Evolutionary conservation across 805 yeast genomes (phyloP), one percentile per base, ranked within the genome.

Genomic region (Candida pseudofarinosa): DNA sequence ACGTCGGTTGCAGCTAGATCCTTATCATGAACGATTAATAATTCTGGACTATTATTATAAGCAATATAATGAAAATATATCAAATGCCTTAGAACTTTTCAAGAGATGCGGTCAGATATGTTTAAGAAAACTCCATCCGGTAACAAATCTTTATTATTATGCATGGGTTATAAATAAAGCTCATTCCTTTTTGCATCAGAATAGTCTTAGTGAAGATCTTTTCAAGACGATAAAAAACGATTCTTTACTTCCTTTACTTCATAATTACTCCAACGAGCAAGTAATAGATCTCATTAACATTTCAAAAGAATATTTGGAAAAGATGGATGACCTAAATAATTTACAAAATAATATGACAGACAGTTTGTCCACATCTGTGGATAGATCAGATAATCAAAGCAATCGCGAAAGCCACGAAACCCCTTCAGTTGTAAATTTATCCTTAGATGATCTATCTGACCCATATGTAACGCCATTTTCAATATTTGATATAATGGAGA

Each of bases 151-250:
- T 31, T 67, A 67, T 50, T 67, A 63, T 45, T 59, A 66, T 44
- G 71, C 72, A 2, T 67, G 72, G 72, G 56, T 66, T 50, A 58
- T 67, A 7, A 59, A 67, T 12, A 66, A 64, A 41, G 62, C 65
- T 12, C 70, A 65, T 39, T 58, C 65, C 0, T 57, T 50, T 39
- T 50, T 64, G 33, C 49, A 67, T 37, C 55, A 58, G 36, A 53
- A 55, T 1, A 57, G 63, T 35, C 59, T 62, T 2, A 53, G 55
- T 3, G 49, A 55, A 20, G 57, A 55, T n/a, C 67, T 64, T 40
- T 65, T 63, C 43, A 26, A 26, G 13, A 26, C 31, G 8, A 13
- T 26, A 13, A 26, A 26, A 26, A 26, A 26, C 31, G 31, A 8
- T 8, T 26, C 31, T 8, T 26, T 13, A 26, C 13, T 26, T 8